Base-by-base conservation (phyloP, 495 filamentous ascomycete genomes). In the Amniculicola lignicola region DNA sequence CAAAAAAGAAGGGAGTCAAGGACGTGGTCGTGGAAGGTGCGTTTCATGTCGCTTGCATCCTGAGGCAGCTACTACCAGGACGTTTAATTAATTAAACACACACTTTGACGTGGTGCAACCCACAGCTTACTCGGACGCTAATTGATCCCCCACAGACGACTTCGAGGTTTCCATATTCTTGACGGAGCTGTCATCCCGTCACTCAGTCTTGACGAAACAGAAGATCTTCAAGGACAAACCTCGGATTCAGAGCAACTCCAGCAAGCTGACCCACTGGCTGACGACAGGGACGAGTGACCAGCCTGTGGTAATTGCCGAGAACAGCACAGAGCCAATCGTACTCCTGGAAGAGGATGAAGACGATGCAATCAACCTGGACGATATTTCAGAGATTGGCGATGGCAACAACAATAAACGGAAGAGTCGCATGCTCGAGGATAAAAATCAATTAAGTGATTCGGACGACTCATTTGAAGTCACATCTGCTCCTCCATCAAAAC, bases 131-230 rank as follows among this genome's bases (percentile, higher is more conserved):
- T 45, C 53, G 53, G 47, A 62, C 41, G 67, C n/a, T n/a, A n/a
- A 53, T 53, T 57, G 53, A 62, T 27, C 33, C 12, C 15, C 22
- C 7, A 50, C 67, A 94, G 93, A 96, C 74, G 91, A 94, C 44
- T 98, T 96, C 64, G 90, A 96, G 67, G 88, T 95, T 33, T 85
- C 88, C 15, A 83, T 97, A 56, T 98, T 96, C 72, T 79, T 98
- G 61, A 94, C 86, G 28, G 87, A 95, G 69, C 85, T 84, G 5
- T 84, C 83, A 19, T 89, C 88, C n/a, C 82, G 90, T 24, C 92
- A 97, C 75, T 85, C 88, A 14, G 77, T 98, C 9, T 79, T 97
- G 46, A 85, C 86, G 57, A 92, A 92, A 65, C 80, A 84, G 49
- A 97, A 95, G 70, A 65, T 75, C 67, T 75, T 89, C 80, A 60